Base-by-base conservation (phyloP, 2,329 filamentous ascomycete genomes). In the Ampelomyces quisqualis region DNA sequence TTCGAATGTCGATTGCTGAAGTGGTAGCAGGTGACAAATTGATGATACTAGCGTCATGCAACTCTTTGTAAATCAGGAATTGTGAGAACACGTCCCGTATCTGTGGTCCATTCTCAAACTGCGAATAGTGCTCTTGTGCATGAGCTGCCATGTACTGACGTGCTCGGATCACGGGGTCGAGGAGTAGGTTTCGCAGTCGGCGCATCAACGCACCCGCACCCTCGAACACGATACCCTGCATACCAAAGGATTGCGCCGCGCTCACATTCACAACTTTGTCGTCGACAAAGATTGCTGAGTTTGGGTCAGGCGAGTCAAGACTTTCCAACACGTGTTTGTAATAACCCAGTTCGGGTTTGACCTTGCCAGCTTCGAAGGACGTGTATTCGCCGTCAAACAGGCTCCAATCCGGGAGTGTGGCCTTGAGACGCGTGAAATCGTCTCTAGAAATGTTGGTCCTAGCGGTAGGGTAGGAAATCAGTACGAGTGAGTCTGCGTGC, bases 361-460 rank as follows among this genome's bases (percentile, higher is more conserved):
- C 55, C 53, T 62, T 62, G 14, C 66, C 65, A 15, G 55, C 54
- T 1, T 53, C 47, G 18, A 52, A 59, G 2, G 66, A 70, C 2
- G 63, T 60, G 37, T 67, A 70, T 3, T 68, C 54, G 15, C 34
- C 41, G 42, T 70, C 58, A 26, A 71, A 70, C 2, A 68, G 38
- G 6, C 42, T 34, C 65, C 64, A 69, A 30, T 64, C 57, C 5
- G 38, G 21, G 14, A 62, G 42, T 27, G 51, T 52, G 6, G 19
- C 31, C 23, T 47, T 46, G n/a, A 67, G 51, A 11, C 46, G 47
- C 1, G 43, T 48, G 33, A 55, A 58, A 39, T 67, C 64, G 17
- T 58, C 55, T 40, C 49, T 48, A 3, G 57, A 47, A 21, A 66
- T 44, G 45, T 67, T 68, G 11, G 57, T 65, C 60, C 26, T 28